Base-by-base conservation (phyloP, 768 basidiomycete genomes). In the Daedaleopsis sinensis region DNA sequence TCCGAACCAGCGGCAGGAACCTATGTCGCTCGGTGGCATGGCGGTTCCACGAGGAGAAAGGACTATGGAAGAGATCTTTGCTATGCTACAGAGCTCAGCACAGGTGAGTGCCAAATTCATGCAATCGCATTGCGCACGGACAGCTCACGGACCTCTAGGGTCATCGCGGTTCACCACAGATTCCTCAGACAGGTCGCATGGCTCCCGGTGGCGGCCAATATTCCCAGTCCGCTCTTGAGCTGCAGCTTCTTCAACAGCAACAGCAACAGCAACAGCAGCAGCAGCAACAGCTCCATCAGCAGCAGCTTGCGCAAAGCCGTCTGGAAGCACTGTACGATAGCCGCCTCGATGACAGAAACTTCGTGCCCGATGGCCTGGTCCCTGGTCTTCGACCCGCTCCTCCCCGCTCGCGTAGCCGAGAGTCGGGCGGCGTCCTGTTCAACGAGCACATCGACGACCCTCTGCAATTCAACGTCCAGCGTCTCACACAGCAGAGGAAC, bases 341-440 rank as follows among this genome's bases (percentile, higher is more conserved):
- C 66, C 86, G 86, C 24, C 71, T 86, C 43, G 89, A 93, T 55
- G 90, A 91, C 67, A 82, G 91, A 63, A 85, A 81, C 66, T 94
- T 94, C 66, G 83, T 91, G 24, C 90, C 92, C 11, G 90, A 94
- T 74, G 90, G 89, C 32, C 85, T 94, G 84, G 92, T 94, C 16
- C 91, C 93, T 24, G 93, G 91, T 10, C 80, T 94, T 36, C 87
- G 92, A 42, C 81, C 87, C 35, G 81, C 80, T 42, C 85, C 83
- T 50, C 84, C 86, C 46, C 82, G 67, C 13, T 67, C 86, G 57
- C 82, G 89, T 62, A 81, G 76, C 68, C 80, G 89, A 50, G 86
- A 89, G 63, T 78, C 79, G 62, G 75, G 76, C 37, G 74, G 78
- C 4, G 75, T 85, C 57, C 86, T 83, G 67, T 72, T 73, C 58